These are phyloP conservation scores for Metarhizium guizhouense DNA, from an alignment of 2,329 filamentous ascomycete genomes.

Conservation along the genomic window DNA sequence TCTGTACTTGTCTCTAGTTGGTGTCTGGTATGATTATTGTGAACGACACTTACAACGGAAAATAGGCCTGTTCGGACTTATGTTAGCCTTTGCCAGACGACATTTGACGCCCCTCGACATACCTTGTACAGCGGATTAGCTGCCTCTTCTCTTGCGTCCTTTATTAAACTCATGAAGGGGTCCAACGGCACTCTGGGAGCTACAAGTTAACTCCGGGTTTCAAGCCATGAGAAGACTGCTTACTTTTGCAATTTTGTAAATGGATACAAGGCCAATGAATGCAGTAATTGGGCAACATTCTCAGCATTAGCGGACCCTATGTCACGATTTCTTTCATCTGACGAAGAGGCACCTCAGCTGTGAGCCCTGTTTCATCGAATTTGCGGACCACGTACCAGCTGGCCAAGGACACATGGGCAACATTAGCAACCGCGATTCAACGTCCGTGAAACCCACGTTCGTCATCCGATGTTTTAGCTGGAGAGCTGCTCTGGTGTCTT, in stretches of 20 bases:
- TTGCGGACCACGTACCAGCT: constrained; percentile 35
- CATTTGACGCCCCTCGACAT: constrained; percentile 10
- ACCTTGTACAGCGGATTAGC: constrained; percentile 48
- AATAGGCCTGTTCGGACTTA: constrained; percentile 41
- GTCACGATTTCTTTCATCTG: constrained; percentile 41
- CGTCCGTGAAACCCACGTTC: constrained; percentile 56
- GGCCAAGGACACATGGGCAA: constrained; percentile 65
- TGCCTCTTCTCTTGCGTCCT: constrained; percentile 45
- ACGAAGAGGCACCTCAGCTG: not conserved
- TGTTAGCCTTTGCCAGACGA: not conserved
- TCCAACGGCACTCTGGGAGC: constrained; percentile 42
- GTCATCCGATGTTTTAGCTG: constrained; percentile 50
- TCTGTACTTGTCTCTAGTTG: not conserved
- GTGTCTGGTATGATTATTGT: not conserved
- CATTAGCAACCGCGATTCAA: constrained; percentile 56
- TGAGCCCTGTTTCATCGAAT: not conserved
- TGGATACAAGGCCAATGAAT: constrained; percentile 47
- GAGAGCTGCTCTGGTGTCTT: constrained; percentile 57
- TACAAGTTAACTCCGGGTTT: not conserved
- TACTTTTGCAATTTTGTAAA: constrained; percentile 42
- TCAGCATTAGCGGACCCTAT: constrained; percentile 45
- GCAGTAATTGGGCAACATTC: constrained; percentile 45
- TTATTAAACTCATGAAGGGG: constrained; percentile 49
- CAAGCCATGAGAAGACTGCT: constrained; percentile 10
- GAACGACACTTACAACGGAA: constrained; percentile 42